phyloP scores from a whole-genome alignment of 1,139 yeast species.

The Suhomyces chickasaworum region DNA sequence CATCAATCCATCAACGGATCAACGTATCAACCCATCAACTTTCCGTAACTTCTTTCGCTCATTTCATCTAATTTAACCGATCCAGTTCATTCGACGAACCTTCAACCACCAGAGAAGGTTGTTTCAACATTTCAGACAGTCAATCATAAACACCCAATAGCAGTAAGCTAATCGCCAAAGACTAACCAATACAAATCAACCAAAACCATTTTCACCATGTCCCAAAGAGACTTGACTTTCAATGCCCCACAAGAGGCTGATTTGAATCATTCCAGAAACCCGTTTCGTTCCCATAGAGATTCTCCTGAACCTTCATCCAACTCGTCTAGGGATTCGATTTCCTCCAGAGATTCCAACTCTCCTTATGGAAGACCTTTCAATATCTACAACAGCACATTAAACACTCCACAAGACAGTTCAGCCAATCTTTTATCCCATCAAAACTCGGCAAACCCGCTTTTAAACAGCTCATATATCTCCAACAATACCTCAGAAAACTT shows the following conservation, averaged over 20 bases:
- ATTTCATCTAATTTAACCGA: neutral
- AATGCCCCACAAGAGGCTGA: conserved; percentile 8
- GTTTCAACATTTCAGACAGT: too few species aligned
- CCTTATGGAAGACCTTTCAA: conserved; percentile 19
- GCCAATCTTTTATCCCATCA: conserved; percentile 17
- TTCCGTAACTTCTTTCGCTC: neutral
- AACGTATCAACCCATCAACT: too few species aligned
- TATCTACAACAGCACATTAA: conserved; percentile 19
- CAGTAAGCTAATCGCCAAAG: too few species aligned
- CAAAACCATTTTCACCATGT: conserved; percentile 13
- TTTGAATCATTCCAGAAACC: conserved; percentile 9
- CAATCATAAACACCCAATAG: too few species aligned
- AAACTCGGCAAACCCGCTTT: conserved; percentile 13
- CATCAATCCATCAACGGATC: too few species aligned
- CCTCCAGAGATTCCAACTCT: conserved; percentile 11
- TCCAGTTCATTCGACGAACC: too few species aligned
- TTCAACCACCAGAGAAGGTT: too few species aligned
- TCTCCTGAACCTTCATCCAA: conserved; percentile 8
- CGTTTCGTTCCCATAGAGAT: conserved; percentile 14
- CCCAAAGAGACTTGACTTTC: conserved; percentile 19
- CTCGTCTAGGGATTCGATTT: conserved; percentile 11
- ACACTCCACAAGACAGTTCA: conserved; percentile 19
- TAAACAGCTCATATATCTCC: conserved; percentile 6
- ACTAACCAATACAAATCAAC: too few species aligned
- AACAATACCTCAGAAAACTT: conserved; percentile 5